Percentiles rank a stretch among this genome's conserved stretches.
phyloP scores from a whole-genome alignment of 192 early-diverging fungal genomes.

The Podila verticillata region DNA sequence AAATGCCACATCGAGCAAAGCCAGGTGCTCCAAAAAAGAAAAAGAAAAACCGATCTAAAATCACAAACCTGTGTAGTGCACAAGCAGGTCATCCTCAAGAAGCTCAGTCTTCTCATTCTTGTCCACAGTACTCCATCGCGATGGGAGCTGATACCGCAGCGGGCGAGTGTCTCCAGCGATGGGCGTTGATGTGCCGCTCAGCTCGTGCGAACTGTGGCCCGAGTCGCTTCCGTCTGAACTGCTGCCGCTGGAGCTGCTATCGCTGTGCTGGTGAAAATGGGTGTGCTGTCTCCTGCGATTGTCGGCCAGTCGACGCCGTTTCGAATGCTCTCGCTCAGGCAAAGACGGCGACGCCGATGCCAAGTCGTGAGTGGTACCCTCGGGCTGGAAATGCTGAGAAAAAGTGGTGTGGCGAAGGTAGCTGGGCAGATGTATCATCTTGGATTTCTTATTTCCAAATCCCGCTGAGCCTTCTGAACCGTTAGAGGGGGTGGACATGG shows the following conservation, averaged over 20 bases:
- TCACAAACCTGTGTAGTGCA: slow-evolving; percentile 30
- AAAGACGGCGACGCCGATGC: not conserved
- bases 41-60: not conserved
- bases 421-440: slow-evolving; percentile 14
- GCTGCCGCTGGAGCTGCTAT: slow-evolving; percentile 22
- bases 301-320: slow-evolving; percentile 18
- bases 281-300: slow-evolving; percentile 6
- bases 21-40: not conserved
- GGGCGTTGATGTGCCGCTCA: slow-evolving; percentile 4
- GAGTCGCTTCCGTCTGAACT: slow-evolving; percentile 40
- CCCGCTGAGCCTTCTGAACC: not conserved
- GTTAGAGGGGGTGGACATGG: slow-evolving; percentile 15
- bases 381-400: slow-evolving; percentile 40
- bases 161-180: not conserved
- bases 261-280: slow-evolving; percentile 10
- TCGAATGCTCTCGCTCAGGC: slow-evolving; percentile 22
- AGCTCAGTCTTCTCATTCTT: slow-evolving; percentile 45
- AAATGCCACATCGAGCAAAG: not conserved
- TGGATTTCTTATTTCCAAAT: slow-evolving; percentile 24
- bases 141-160: slow-evolving; percentile 30
- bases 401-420: slow-evolving; percentile 46
- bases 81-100: slow-evolving; percentile 40
- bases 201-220: slow-evolving; percentile 11
- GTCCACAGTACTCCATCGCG: slow-evolving; percentile 31
- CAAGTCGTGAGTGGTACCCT: slow-evolving; percentile 5